Evolutionary conservation across 352 stramenopile species (phyloP), one percentile per base, ranked within the genome.

Genomic region (Plasmopara muralis): DNA sequence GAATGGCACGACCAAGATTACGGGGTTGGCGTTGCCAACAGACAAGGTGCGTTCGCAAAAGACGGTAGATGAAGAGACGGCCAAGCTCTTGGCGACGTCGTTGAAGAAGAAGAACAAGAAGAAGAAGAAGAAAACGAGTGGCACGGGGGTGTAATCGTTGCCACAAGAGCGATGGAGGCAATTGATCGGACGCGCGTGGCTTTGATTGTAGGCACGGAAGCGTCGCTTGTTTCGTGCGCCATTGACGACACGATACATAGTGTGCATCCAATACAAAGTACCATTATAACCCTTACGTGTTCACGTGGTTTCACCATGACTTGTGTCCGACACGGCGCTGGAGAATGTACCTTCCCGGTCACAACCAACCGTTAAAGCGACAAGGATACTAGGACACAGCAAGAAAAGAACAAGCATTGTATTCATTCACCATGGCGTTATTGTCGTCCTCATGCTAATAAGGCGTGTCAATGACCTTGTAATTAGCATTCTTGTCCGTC

Each of bases 71-170:
- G 91, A 97, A 35, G 91, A 98, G 68, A 97, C 83, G 15, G 70
- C 79, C 34, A 86, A 84, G 49, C 77, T 98, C 57, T 68, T 98
- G 49, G 72, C 78, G 18, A 86, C 91, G 39, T 93, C 95, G 48
- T 73, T 90, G 49, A 96, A 97, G 66, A 98, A 98, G 84, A 98
- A 97, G 75, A 95, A 85, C 61, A 97, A 97, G 75, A 97, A 97
- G 81, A 97, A 97, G 80, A 95, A 93, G 70, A 85, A 85, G 68
- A 71, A 73, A 60, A 62, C 69, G 39, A 68, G 20, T 25, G 20
- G 20, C 20, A 3, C 20, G 20, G 20, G 20, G 1, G 20, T 25
- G 20, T 25, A 25, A 25, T 25, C 20, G 20, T 25, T 3, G 20
- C n/a, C n/a, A n/a, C n/a, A n/a, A n/a, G n/a, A n/a, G n/a, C n/a